Base-by-base conservation (phyloP, 2,329 filamentous ascomycete genomes). In the Neopestalotiopsis sp. region DNA sequence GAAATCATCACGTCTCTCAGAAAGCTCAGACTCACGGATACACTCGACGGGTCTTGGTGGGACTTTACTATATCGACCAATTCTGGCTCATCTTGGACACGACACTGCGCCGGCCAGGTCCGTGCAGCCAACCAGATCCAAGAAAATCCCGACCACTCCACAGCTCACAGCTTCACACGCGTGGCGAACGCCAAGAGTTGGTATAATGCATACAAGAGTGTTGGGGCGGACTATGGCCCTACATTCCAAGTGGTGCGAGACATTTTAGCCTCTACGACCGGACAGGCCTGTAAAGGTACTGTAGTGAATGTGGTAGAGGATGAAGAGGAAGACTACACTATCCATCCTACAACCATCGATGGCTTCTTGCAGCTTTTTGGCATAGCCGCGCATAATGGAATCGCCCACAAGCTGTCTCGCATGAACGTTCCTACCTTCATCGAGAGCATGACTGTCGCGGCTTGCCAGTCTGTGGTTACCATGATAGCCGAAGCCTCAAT, bases 1-100 rank as follows among this genome's bases (percentile, higher is more conserved):
- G 58, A 61, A 20, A 61, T 61, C 58, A 61, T 61, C n/a, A 61
- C 58, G 14, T 24, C n/a, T 61, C 58, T 61, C 6, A 24, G 20
- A 17, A 24, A 34, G 4, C 10, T 17, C 20, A 12, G 30, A 34
- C 58, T 61, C 17, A 61, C 58, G 6, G 58, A 61, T 30, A 61
- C n/a, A 12, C 58, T 61, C 6, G 58, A 61, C 20, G 30, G 58
- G 7, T 24, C 58, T 20, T 61, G 58, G 58, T 61, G 30, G 20
- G 30, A 34, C 30, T 61, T 61, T 30, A 30, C 30, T 20, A 34
- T 61, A 12, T 24, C n/a, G n/a, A 24, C 58, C 20, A n/a, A 61
- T 30, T 24, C n/a, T 0, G 58, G 58, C n/a, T 24, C 58, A 9
- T 61, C 58, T 5, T 61, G 58, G 58, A 61, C n/a, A 7, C n/a